Base-by-base conservation (phyloP, 164 flowering plant species). In the Amborella trichopoda region DNA sequence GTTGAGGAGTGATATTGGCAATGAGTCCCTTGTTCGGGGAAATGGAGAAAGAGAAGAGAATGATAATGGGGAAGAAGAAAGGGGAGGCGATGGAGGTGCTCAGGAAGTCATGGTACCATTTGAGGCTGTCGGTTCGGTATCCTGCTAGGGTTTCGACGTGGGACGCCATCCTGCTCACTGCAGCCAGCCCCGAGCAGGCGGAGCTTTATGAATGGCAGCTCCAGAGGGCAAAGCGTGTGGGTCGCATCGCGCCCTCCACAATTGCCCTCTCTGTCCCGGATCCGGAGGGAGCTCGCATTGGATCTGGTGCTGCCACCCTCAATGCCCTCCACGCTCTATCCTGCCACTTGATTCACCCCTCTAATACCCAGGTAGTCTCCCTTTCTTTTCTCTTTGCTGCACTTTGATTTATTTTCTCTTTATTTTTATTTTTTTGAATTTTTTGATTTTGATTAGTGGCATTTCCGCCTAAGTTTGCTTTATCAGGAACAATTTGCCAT, bases 101-200 rank as follows among this genome's bases (percentile, higher is more conserved):
- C 3, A 58, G 94, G 2, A 83, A 77, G 33, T 77, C 97, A 17
- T 93, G 99, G 99, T 88, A 83, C 68, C 79, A 65, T 28, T 48
- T 93, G 4, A 48, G 99, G 26, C 47, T 93, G 37, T 88, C 99
- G 28, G 94, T 85, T 4, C 67, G 96, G 18, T 73, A 85, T 43
- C 89, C 96, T 1, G 33, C 76, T 41, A 65, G 99, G 64, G 96
- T 87, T 51, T 95, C 83, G 10, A 93, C 96, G 0, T 88, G 99
- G 99, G 99, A 93, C 55, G 97, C 99, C 18, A 73, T 93, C 34
- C 75, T 88, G 5, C 74, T 93, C 26, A 93, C 97, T 0, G 99
- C 99, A 0, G 97, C 97, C 11, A 93, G 99, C 56, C 99, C 99
- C 43, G 81, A 93, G 51, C 99, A 88, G 58, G 99, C 99, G 17